Conservation (phyloP, 345 rosid genomes). For the Melaleuca quinquenervia region DNA sequence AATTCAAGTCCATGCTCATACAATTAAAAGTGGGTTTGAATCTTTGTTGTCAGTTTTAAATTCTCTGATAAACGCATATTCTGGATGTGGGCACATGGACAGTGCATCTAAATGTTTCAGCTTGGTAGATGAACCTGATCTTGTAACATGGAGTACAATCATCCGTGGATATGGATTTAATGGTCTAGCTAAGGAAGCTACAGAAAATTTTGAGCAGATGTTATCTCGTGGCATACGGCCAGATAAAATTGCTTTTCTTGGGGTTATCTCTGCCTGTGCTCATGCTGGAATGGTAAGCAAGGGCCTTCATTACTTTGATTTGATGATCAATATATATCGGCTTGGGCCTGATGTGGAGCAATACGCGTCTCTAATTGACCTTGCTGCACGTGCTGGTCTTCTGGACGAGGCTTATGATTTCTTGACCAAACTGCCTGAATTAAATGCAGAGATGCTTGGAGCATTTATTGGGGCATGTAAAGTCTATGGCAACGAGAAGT, state of each 20-base stretch:
- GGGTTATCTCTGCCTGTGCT: conserved; percentile 57
- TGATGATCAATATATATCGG: conserved; percentile 32
- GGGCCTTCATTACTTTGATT: conserved; percentile 47
- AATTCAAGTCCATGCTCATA: conserved; percentile 35
- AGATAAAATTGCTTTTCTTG: conserved; percentile 47
- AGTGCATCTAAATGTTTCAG: conserved; percentile 39
- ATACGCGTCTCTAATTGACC: conserved; percentile 50
- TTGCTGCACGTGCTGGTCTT: conserved; percentile 66
- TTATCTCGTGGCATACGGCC: conserved; percentile 33
- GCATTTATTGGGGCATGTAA: conserved; percentile 61
- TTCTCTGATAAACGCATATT: conserved; percentile 45
- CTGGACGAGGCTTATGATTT: conserved; percentile 38
- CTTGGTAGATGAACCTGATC: conserved; percentile 30
- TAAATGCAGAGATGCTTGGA: conserved; percentile 28
- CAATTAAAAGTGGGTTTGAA: conserved; percentile 29
- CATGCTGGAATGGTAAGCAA: conserved; percentile 54
- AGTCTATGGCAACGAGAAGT: conserved; percentile 27
- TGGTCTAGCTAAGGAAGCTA: conserved; percentile 39
- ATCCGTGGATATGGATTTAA: conserved; percentile 54
- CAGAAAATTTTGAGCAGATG: conserved; percentile 34
- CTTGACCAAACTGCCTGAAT: conserved; percentile 33
- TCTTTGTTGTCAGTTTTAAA: conserved; percentile 34
- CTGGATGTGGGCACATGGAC: conserved; percentile 40
- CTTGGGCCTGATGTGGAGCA: conserved; percentile 48
- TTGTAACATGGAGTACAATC: conserved; percentile 57